These are phyloP conservation scores for Naganishia sp. DNA, from an alignment of 1,284 basidiomycete species.

Conservation along the genomic window DNA sequence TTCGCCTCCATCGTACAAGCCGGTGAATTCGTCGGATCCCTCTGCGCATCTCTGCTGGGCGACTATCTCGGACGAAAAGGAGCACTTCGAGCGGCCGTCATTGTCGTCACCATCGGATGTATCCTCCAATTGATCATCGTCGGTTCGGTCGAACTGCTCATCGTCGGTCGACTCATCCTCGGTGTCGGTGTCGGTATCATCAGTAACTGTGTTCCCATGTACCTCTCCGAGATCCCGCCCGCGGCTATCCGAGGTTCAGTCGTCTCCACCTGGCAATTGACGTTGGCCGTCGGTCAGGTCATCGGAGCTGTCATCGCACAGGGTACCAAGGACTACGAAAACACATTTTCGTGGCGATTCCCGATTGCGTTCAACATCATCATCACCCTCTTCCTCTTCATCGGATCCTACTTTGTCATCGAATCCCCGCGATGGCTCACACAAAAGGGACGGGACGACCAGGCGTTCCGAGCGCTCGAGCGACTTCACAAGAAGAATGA, in stretches of 20 bases:
- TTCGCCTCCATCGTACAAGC: constrained; percentile 49
- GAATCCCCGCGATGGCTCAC: constrained; percentile 55
- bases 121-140: constrained; percentile 57
- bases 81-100: constrained; percentile 50
- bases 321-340: constrained; percentile 52
- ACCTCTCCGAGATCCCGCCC: constrained; percentile 56
- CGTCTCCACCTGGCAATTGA: constrained; percentile 59
- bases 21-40: constrained; percentile 44
- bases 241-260: constrained; percentile 57
- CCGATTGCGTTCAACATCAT: constrained; percentile 56
- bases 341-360: constrained; percentile 49
- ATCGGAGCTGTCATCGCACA: constrained; percentile 58
- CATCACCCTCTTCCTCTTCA: constrained; percentile 49
- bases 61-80: constrained; percentile 51
- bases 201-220: constrained; percentile 56
- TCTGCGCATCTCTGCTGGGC: constrained; percentile 50
- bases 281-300: constrained; percentile 57
- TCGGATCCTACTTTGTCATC: constrained; percentile 50
- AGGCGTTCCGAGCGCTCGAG: constrained; percentile 51
- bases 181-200: constrained; percentile 61
- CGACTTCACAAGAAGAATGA: constrained; percentile 53
- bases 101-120: constrained; percentile 56
- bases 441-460: constrained; percentile 51
- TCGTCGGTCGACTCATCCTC: constrained; percentile 58
- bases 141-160: constrained; percentile 55